Evolutionary conservation across 441 rosid species (phyloP).

Genomic region (Populus hybrid): DNA sequence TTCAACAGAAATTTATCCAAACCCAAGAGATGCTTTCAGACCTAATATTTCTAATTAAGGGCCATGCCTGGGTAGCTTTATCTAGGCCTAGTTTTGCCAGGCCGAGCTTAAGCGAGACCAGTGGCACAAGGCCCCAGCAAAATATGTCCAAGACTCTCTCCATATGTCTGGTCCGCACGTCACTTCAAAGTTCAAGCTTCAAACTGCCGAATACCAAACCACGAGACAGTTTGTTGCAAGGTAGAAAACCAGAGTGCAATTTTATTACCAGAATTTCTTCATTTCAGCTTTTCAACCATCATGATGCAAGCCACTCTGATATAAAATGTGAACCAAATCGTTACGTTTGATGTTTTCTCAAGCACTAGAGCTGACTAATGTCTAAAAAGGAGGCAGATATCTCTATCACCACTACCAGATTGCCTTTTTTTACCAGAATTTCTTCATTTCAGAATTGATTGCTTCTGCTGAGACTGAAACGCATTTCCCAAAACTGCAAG

Average conservation of each 20-base stretch:
- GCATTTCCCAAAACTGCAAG: neutral
- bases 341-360: neutral
- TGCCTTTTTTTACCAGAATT: neutral
- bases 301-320: too few species aligned
- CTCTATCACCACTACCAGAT: neutral
- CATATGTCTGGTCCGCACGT: too few species aligned
- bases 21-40: neutral
- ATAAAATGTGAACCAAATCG: neutral
- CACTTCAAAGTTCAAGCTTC: too few species aligned
- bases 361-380: neutral
- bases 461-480: neutral
- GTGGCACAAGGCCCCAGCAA: neutral
- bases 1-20: too few species aligned
- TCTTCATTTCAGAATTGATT: neutral
- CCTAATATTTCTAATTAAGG: neutral
- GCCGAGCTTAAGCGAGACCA: neutral
- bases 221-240: too few species aligned
- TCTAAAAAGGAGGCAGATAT: neutral
- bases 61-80: neutral
- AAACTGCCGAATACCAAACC: too few species aligned
- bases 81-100: neutral
- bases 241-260: too few species aligned
- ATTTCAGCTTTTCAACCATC: too few species aligned
- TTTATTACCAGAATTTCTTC: too few species aligned
- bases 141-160: neutral